phyloP scores from a whole-genome alignment of 768 basidiomycete genomes.

The Rhodosporidiobolus sp. region DNA sequence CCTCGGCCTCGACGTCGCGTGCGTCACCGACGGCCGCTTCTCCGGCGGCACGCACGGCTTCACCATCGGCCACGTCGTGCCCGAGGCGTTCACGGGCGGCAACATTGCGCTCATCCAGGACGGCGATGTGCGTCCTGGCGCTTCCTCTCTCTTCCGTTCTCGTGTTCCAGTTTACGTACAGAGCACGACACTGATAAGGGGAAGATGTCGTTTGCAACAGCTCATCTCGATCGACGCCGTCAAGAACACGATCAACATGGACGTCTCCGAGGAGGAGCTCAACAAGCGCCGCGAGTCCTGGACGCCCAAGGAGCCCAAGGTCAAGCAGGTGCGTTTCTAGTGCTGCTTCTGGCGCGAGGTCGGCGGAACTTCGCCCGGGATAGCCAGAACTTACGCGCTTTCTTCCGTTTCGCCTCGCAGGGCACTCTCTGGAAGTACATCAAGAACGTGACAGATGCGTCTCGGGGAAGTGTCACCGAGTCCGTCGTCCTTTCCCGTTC shows the following conservation, averaged over 20 bases:
- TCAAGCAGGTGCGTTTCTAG: slow-evolving; percentile 52
- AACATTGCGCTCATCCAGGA: slow-evolving; percentile 47
- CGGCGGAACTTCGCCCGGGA: background rate
- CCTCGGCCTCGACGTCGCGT: slow-evolving; percentile 90
- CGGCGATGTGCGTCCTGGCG: slow-evolving; percentile 41
- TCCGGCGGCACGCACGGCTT: slow-evolving; percentile 54
- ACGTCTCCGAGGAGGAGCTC: slow-evolving; percentile 75
- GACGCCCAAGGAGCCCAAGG: slow-evolving; percentile 82
- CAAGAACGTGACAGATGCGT: slow-evolving; percentile 83
- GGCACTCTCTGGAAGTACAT: slow-evolving; percentile 67
- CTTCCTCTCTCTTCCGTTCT: slow-evolving; percentile 14
- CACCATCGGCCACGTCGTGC: slow-evolving; percentile 93
- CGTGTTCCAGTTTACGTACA: background rate
- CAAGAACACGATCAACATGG: slow-evolving; percentile 71
- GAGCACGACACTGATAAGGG: no score
- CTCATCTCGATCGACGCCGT: slow-evolving; percentile 81
- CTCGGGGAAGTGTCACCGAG: slow-evolving; percentile 89
- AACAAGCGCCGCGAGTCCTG: slow-evolving; percentile 67
- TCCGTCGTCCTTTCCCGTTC: background rate
- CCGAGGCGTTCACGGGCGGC: slow-evolving; percentile 51
- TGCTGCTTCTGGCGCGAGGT: background rate
- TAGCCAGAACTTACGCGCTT: slow-evolving; percentile 12
- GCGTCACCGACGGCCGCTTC: slow-evolving; percentile 95
- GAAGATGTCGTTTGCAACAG: no score
- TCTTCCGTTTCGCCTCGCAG: slow-evolving; percentile 22